Evolutionary conservation across 805 yeast genomes (phyloP), one percentile per base, ranked within the genome.

Genomic region (Wickerhamomyces sydowiorum): DNA sequence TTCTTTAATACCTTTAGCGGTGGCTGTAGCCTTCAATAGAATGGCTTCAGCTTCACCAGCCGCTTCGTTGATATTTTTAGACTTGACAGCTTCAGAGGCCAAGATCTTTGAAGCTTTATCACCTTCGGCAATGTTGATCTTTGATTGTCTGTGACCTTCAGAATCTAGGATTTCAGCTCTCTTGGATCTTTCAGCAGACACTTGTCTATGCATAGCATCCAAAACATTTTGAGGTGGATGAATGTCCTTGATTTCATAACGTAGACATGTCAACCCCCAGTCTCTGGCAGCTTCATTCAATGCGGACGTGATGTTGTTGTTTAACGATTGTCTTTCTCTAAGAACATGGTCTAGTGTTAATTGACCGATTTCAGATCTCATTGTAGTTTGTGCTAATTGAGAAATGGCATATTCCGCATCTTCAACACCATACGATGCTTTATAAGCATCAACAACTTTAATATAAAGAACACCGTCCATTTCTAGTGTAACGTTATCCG

Each of bases 171-270:
- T 86, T 61, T 86, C 91, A 2, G 96, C 95, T 46, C 95, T 71
- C 60, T 87, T 87, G 39, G 89, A 80, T 52, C 96, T 70, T 62
- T 87, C 95, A 36, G 95, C 93, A 45, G 83, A 75, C 20, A 87
- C 96, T 62, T 85, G 95, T 59, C 91, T 76, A 63, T 86, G 95
- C 96, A 86, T 87, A 22, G 95, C 93, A 54, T 83, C 90, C 53
- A 86, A 75, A 10, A 86, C 95, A 51, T 85, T 84, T 29, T 73
- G 73, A 3, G 96, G 96, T 2, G 95, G 96, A 59, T 86, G 89
- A 45, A 86, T 86, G 58, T 86, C 96, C 56, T 89, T 76, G 64
- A 86, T 86, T 61, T 86, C 96, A 62, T 87, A 86, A 56, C 96
- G 75, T 47, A 86, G 68, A 57, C 95, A 87, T 55, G 76, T 73